Conservation (phyloP, 1,284 basidiomycete species). For the Gomphus bonarii region DNA sequence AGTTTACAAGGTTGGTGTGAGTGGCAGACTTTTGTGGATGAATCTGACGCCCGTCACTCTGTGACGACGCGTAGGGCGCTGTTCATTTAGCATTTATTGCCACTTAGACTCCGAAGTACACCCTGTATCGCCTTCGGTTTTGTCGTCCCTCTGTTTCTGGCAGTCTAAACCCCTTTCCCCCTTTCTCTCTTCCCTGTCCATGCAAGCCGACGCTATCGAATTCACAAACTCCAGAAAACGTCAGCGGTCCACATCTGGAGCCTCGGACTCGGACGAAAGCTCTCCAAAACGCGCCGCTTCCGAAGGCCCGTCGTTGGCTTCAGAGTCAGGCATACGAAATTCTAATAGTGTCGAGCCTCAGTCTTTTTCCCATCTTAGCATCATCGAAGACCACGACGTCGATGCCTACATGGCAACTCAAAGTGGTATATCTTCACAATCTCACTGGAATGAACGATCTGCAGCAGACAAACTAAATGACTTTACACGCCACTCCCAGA, state of each 20-base stretch:
- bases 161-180: neutral
- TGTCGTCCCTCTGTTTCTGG: neutral
- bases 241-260: conserved; percentile 11
- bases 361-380: conserved; percentile 30
- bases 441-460: conserved; percentile 20
- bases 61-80: conserved; percentile 8
- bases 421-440: conserved; percentile 31
- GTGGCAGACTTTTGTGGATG: neutral
- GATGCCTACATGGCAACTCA: conserved; percentile 68
- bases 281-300: conserved; percentile 64
- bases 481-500: conserved; percentile 36
- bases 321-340: conserved; percentile 25
- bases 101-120: neutral
- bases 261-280: conserved; percentile 12
- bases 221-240: conserved; percentile 13
- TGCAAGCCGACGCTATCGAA: conserved; percentile 7
- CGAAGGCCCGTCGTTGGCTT: conserved; percentile 33
- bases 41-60: conserved; percentile 3
- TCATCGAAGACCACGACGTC: conserved; percentile 32
- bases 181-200: neutral
- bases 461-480: conserved; percentile 36
- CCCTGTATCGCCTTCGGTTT: neutral
- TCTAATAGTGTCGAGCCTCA: conserved; percentile 31
- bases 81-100: neutral
- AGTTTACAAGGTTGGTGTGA: neutral